phyloP scores from a whole-genome alignment of 805 yeast genomes.

The Hanseniaspora clermontiae region DNA sequence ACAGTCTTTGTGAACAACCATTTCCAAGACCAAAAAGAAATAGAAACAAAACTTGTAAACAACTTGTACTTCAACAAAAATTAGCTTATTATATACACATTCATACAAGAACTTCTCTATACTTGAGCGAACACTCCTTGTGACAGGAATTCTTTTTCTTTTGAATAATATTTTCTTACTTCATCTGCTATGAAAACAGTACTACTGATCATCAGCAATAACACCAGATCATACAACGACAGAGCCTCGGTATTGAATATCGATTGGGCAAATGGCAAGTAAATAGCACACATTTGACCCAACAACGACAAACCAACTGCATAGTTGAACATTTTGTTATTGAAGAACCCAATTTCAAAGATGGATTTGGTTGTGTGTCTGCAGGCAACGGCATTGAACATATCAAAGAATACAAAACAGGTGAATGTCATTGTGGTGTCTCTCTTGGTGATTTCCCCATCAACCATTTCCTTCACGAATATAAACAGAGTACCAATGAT shows the following conservation, averaged over 20 bases:
- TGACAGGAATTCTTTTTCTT: neutral
- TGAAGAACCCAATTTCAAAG: conserved; percentile 63
- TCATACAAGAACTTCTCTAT: neutral
- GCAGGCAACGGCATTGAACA: conserved; percentile 92
- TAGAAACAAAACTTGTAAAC: neutral
- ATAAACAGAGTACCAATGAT: conserved; percentile 86
- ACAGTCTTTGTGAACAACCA: neutral
- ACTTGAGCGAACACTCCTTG: conserved; percentile 13
- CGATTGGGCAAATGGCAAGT: conserved; percentile 81
- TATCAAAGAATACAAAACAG: conserved; percentile 87
- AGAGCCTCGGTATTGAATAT: conserved; percentile 93
- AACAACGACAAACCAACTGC: conserved; percentile 79
- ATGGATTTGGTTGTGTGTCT: conserved; percentile 78
- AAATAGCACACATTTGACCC: conserved; percentile 89
- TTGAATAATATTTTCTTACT: conserved; percentile 41
- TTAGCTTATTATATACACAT: neutral
- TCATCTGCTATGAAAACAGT: conserved; percentile 82
- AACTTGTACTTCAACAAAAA: conserved; percentile 1
- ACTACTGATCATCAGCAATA: conserved; percentile 53
- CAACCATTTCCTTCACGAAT: conserved; percentile 74
- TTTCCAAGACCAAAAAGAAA: neutral
- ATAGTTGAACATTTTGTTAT: conserved; percentile 80
- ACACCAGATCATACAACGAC: conserved; percentile 52
- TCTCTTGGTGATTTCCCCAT: conserved; percentile 70
- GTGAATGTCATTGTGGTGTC: conserved; percentile 99